Base-by-base conservation (phyloP, 306 rosid species). In the Ormosia semicastrata region DNA sequence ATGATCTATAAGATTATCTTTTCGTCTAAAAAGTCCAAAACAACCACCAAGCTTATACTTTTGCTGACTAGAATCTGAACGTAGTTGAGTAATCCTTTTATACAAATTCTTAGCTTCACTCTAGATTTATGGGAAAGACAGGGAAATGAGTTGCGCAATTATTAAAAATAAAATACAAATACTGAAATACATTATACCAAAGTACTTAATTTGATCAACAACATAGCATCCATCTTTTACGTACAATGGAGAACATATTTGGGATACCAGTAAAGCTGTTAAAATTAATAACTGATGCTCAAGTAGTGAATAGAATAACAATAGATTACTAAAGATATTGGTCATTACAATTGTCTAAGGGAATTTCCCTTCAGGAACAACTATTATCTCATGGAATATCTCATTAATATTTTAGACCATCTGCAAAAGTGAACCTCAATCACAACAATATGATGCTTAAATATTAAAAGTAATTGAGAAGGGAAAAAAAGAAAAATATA, bases 11-110 rank as follows among this genome's bases (percentile, higher is more conserved):
- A 86, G 89, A 84, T 85, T 86, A 75, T 57, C 78, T 83, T 89
- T 86, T 65, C 13, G 81, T 80, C 92, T 81, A 68, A 89, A 92
- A 68, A 82, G 47, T 86, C 97, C 93, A 76, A 86, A 91, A 77
- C 87, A 71, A 75, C 81, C 30, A 33, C 88, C 66, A 59, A 47
- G 74, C 60, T 58, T 82, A 83, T 58, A 37, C 53, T 81, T 78
- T 66, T 58, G 60, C 59, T 79, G 88, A 54, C 70, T 56, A 67
- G 91, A 85, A 83, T 82, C 87, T 12, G 93, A 84, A 67, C 66
- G 91, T 79, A 91, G 82, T 73, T 73, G 88, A 71, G 64, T 12
- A 56, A 90, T 83, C 82, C 81, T 88, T 66, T 76, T 83, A 82
- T 86, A 89, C 50, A 89, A 17, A 13, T 78, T 77, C 66, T 86